Conservation (phyloP, 2,329 filamentous ascomycete species). For the Stagonosporopsis cucurbitacearum region DNA sequence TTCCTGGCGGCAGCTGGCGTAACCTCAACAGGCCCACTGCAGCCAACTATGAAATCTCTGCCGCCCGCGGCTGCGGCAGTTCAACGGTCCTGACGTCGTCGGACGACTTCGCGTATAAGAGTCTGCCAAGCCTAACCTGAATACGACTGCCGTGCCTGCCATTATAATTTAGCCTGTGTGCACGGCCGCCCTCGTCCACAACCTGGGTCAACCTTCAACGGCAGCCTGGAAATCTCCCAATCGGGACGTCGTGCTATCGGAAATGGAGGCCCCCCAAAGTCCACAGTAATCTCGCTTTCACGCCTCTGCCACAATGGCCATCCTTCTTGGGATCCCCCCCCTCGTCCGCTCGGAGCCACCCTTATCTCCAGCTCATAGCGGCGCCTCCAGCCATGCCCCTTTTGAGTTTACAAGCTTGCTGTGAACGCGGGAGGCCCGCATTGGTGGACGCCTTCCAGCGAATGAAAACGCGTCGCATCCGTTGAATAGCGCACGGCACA, state of each 20-base stretch:
- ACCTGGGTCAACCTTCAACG: conserved; percentile 29
- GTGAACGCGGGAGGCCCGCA: conserved; percentile 22
- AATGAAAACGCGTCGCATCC: conserved; percentile 9
- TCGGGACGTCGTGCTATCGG: conserved; percentile 17
- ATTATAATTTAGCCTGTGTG: conserved; percentile 27
- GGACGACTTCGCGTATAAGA: conserved; percentile 23
- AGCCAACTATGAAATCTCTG: conserved; percentile 23
- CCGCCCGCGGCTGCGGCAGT: conserved; percentile 18
- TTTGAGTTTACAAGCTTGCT: conserved; percentile 16
- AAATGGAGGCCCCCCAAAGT: conserved; percentile 22
- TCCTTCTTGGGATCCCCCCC: conserved; percentile 11
- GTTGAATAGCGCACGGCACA: conserved; percentile 21
- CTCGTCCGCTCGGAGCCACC: conserved; percentile 1
- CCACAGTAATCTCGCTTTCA: conserved; percentile 23
- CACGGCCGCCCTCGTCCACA: conserved; percentile 29
- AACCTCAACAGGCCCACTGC: conserved; percentile 25
- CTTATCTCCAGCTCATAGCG: conserved; percentile 6
- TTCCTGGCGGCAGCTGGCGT: conserved; percentile 20
- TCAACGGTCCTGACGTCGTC: conserved; percentile 36
- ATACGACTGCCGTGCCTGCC: conserved; percentile 22
- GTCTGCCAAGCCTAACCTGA: conserved; percentile 23
- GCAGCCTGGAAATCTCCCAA: conserved; percentile 29
- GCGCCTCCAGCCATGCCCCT: conserved; percentile 11
- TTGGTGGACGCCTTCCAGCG: neutral
- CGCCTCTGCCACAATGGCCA: conserved; percentile 9